Evolutionary conservation across 352 stramenopile genomes (phyloP).

Genomic region (Globisporangium nunn): DNA sequence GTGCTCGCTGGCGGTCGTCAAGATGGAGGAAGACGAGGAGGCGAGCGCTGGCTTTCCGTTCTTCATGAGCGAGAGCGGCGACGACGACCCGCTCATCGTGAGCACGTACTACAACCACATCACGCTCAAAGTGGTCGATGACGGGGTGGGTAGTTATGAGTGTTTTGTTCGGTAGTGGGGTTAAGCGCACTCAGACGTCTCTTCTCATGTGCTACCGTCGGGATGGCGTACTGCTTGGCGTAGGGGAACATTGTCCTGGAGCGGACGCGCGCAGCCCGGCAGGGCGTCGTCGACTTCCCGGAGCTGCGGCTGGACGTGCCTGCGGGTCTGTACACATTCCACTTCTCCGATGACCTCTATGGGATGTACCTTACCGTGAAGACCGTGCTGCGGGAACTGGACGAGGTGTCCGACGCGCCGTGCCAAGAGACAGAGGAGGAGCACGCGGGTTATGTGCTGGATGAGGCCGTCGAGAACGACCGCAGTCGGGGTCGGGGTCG

Average conservation of each 20-base stretch:
- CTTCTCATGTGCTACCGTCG: too few species aligned
- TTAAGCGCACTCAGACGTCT: background rate
- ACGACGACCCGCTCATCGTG: conserved; percentile 59
- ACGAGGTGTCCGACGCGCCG: conserved; percentile 35
- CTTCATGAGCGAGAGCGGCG: conserved; percentile 61
- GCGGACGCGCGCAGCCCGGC: conserved; percentile 33
- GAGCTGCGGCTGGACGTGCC: conserved; percentile 57
- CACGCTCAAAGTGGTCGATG: conserved; percentile 41
- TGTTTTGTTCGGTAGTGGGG: background rate
- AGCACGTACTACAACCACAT: conserved; percentile 62
- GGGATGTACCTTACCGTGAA: conserved; percentile 48
- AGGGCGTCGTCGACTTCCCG: conserved; percentile 53
- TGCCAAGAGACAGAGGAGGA: conserved; percentile 16
- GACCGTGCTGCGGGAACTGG: conserved; percentile 34
- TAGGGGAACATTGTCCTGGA: conserved; percentile 58
- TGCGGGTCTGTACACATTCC: conserved; percentile 63
- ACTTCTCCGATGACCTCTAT: conserved; percentile 56
- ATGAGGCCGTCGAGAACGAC: conserved; percentile 18
- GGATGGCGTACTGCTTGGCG: too few species aligned
- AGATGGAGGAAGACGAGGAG: conserved; percentile 79
- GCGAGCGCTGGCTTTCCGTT: conserved; percentile 43
- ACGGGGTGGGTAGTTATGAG: conserved; percentile 25
- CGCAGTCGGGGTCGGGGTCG: conserved; percentile 10
- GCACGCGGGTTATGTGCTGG: conserved; percentile 19
- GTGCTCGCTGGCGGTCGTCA: conserved; percentile 55